Evolutionary conservation across 169 alveolate species (phyloP), one percentile per base, ranked within the genome.

Genomic region (Eimeria maxima): DNA sequence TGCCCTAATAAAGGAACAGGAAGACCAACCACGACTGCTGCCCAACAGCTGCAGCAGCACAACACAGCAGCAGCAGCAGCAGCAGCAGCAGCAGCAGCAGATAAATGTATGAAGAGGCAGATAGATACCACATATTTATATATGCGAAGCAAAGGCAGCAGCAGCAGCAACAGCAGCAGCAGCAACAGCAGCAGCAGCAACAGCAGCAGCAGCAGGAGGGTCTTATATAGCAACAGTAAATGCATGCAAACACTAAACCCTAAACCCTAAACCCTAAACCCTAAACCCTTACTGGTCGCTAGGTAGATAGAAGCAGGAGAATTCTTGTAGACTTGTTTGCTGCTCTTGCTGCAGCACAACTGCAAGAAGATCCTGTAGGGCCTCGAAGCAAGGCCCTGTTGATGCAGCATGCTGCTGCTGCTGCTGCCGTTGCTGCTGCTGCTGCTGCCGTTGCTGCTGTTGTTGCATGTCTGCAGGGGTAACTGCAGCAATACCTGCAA

Each of bases 11-110:
- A 80, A 45, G 20, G 38, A 10, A 22, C 67, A 14, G 89, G 65
- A n/a, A 80, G 38, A 33, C 89, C 89, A 16, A n/a, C 47, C 44
- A 44, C 69, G 38, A 80, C 8, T 29, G 45, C 29, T 27, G 47
- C 45, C 89, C 89, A 80, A 67, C 89, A 80, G 69, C 89, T 80
- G 89, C 89, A 80, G 89, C 89, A 69, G 57, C 57, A 50, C 57
- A 50, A 7, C 57, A 11, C 57, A 50, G 57, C 57, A 50, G 57
- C 57, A 27, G 44, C 76, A 73, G 84, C 84, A 20, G 84, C 84
- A 73, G 83, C 16, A 73, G 83, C 83, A 73, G 45, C 84, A 73
- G 84, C 22, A 73, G 84, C 84, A 73, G 89, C 65, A 78, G 33
- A 13, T 13, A 16, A 53, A 18, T 29, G 44, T 20, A 11, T 22